Conservation (phyloP, 73 alveolate genomes). For the Breviolum minutum region DNA sequence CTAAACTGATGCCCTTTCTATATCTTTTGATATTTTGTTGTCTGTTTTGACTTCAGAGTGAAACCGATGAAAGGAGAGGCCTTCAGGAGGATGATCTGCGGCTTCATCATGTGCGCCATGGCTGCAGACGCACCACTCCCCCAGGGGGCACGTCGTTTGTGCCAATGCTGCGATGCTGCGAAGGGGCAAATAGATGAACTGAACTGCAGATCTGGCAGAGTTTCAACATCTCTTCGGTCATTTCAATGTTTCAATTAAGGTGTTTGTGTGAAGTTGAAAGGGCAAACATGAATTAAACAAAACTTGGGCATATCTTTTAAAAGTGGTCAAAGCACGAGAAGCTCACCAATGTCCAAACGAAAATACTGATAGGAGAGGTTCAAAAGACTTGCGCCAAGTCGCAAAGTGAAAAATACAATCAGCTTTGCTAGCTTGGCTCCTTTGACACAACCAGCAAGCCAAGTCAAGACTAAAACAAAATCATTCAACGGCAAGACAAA, state of each 20-base stretch:
- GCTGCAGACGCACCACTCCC: constrained; percentile 49
- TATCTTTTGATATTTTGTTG: background rate
- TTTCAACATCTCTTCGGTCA: no score
- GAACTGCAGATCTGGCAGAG: background rate
- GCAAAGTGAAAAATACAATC: background rate
- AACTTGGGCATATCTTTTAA: no score
- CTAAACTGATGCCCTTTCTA: background rate
- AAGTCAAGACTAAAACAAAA: no score
- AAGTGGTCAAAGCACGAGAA: no score
- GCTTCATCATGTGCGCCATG: constrained; percentile 89
- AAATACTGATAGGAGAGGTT: no score
- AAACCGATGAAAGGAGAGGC: background rate
- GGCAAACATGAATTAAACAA: no score
- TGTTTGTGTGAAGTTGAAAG: no score
- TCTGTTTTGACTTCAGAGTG: no score
- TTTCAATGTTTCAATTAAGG: no score
- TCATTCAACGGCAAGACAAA: no score
- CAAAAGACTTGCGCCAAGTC: background rate
- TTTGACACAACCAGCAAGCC: no score
- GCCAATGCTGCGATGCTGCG: constrained; percentile 21
- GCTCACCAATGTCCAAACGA: no score
- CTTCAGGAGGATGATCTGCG: constrained; percentile 90
- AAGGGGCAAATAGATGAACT: background rate
- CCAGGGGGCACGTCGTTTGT: constrained; percentile 23
- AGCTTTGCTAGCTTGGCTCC: background rate